Evolutionary conservation across 495 filamentous ascomycete species (phyloP).

Genomic region (Aspergillus olivimuriae): DNA sequence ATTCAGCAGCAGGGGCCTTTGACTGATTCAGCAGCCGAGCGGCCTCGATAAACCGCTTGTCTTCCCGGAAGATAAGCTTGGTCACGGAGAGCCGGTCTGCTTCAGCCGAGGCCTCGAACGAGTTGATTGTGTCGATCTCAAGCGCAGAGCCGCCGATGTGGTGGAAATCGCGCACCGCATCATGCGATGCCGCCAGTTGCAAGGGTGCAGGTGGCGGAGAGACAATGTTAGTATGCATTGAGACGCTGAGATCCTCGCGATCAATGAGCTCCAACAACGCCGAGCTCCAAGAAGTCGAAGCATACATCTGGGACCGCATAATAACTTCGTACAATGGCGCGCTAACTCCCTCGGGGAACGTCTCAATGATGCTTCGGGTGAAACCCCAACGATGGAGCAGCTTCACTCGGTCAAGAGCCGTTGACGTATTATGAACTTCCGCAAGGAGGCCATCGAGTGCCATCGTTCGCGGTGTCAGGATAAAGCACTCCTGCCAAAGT

Average conservation of each 20-base stretch:
- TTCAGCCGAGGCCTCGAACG: slow-evolving; percentile 62
- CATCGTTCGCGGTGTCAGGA: slow-evolving; percentile 58
- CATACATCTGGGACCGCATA: slow-evolving; percentile 68
- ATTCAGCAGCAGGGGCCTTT: slow-evolving; percentile 68
- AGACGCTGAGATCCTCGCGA: slow-evolving; percentile 70
- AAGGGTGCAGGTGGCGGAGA: slow-evolving; percentile 27
- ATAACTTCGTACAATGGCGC: slow-evolving; percentile 80
- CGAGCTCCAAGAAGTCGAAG: slow-evolving; percentile 68
- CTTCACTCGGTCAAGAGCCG: slow-evolving; percentile 31
- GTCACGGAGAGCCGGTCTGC: slow-evolving; percentile 76
- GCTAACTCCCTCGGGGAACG: slow-evolving; percentile 74
- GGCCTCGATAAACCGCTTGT: slow-evolving; percentile 80
- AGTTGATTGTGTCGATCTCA: slow-evolving; percentile 51
- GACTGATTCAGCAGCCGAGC: slow-evolving; percentile 69
- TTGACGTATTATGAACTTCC: slow-evolving; percentile 27
- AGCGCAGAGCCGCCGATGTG: slow-evolving; percentile 57
- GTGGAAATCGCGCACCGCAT: slow-evolving; percentile 67
- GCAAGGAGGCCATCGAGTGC: slow-evolving; percentile 54
- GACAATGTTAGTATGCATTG: slow-evolving; percentile 44
- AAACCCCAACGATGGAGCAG: slow-evolving; percentile 41
- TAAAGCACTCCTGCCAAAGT: slow-evolving; percentile 37
- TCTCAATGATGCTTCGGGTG: slow-evolving; percentile 50
- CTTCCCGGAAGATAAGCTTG: slow-evolving; percentile 80
- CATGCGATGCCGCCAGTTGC: slow-evolving; percentile 49
- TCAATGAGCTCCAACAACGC: slow-evolving; percentile 68